These are phyloP conservation scores for Neonectria sp. DNA, from an alignment of 2,329 filamentous ascomycete genomes.

Conservation along the genomic window DNA sequence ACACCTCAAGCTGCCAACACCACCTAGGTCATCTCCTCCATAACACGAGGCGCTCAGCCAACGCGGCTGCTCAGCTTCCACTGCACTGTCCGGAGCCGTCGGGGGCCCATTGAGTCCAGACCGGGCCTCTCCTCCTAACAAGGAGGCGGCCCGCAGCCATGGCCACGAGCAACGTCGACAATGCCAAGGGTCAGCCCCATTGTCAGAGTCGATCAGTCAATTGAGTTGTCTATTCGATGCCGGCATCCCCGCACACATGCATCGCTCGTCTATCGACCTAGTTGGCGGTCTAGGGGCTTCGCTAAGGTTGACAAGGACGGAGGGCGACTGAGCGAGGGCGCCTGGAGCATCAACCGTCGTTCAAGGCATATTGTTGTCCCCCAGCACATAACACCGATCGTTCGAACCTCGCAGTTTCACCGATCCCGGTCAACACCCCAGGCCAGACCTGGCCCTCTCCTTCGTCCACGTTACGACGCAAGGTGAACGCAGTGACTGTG, in stretches of 20 bases:
- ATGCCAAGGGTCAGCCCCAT: slow-evolving; percentile 3
- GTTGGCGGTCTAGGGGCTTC: not conserved
- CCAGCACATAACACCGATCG: slow-evolving; percentile 17
- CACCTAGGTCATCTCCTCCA: not conserved
- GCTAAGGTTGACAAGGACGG: slow-evolving; percentile 6
- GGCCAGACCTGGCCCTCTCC: not conserved
- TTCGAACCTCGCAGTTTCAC: slow-evolving; percentile 27
- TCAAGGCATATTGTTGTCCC: slow-evolving; percentile 19
- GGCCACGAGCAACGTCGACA: not conserved
- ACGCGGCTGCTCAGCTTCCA: not conserved
- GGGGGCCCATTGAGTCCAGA: slow-evolving; percentile 6
- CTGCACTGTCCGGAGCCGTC: not conserved
- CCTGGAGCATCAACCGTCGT: slow-evolving; percentile 20
- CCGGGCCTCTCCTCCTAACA: not conserved
- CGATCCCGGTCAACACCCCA: slow-evolving; percentile 2
- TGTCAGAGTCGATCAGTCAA: slow-evolving; percentile 10
- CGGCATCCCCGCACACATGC: slow-evolving; percentile 27
- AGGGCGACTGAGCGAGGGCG: slow-evolving; percentile 7
- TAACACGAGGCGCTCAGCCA: not conserved
- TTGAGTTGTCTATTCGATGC: slow-evolving; percentile 21
- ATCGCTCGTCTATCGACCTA: slow-evolving; percentile 27
- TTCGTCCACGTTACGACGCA: slow-evolving; percentile 22
- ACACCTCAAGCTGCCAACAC: not conserved
- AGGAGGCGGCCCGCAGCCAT: not conserved
- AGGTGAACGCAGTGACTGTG: slow-evolving; percentile 11